Base-by-base conservation (phyloP, 371 early-diverging fungal species). In the Nematocida sp. region DNA sequence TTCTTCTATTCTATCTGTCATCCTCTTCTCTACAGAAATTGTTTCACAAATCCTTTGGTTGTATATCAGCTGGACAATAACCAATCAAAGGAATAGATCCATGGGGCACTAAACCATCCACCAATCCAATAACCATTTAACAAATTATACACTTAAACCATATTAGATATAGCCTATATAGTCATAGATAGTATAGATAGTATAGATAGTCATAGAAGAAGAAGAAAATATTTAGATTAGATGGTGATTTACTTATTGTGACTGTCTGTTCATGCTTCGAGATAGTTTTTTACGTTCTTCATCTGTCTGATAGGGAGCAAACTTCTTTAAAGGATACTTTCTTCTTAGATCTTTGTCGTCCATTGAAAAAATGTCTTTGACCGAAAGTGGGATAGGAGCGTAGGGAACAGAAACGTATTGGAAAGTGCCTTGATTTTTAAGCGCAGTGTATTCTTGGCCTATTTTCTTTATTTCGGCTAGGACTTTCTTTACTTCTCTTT, bases 241-340 rank as follows among this genome's bases (percentile, higher is more conserved):
- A 15, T 43, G 21, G 45, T 52, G 9, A 52, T 52, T 23, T 23
- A 52, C 25, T 9, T 52, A 21, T 0, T 53, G 55, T 48, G 17
- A 9, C 19, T 63, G 9, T 7, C 19, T 63, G 17, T 65, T 53
- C 32, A 13, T 55, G 1, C 32, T 65, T 34, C 32, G 32, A 11
- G n/a, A 9, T 23, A 38, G 9, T 21, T 38, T 35, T 23, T 37
- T 41, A 60, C 23, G 57, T 52, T 60, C 60, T 13, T 40, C 17
- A 17, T 53, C 23, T 1, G 27, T n/a, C 54, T 65, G 65, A 29
- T 31, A 70, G 29, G 74, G 74, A 15, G 74, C 74, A 47, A 41
- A 52, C 1, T 70, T 70, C 47, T 70, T 70, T 35, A 70, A 15
- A 3, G 74, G 47, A 32, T 55, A 70, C 15, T 61, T 5, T 46